Evolutionary conservation across 1,139 yeast genomes (phyloP).

Genomic region (Zygoascus meyerae): DNA sequence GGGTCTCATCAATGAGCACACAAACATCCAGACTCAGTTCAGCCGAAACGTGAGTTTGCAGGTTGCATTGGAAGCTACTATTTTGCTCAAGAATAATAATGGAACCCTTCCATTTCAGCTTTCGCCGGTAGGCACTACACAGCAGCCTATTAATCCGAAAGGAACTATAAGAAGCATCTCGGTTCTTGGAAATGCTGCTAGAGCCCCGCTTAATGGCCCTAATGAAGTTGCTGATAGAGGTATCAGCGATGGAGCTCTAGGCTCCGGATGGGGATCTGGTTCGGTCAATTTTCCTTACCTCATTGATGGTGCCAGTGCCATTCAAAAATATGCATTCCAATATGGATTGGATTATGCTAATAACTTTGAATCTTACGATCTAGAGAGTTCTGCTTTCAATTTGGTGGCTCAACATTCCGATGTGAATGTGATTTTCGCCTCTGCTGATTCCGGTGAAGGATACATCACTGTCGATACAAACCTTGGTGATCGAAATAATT

Average conservation of each 20-base stretch:
- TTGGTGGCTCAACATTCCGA: constrained; percentile 43
- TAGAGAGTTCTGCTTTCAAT: constrained; percentile 39
- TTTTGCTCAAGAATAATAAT: constrained; percentile 48
- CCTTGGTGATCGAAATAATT: constrained; percentile 43
- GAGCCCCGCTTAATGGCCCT: constrained; percentile 35
- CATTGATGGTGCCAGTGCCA: constrained; percentile 43
- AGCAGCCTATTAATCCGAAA: constrained; percentile 34
- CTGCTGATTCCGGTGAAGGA: constrained; percentile 54
- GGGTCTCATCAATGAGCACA: constrained; percentile 50
- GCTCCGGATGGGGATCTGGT: constrained; percentile 43
- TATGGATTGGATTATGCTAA: constrained; percentile 25
- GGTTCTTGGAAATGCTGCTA: constrained; percentile 36
- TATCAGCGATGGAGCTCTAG: constrained; percentile 28
- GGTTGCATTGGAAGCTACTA: constrained; percentile 54
- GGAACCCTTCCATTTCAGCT: constrained; percentile 48
- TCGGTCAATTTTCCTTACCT: constrained; percentile 50
- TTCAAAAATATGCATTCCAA: constrained; percentile 37
- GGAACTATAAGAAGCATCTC: constrained; percentile 38
- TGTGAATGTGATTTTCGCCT: constrained; percentile 42
- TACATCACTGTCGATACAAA: constrained; percentile 47
- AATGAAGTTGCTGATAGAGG: constrained; percentile 30
- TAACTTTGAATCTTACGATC: constrained; percentile 22
- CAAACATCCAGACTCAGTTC: constrained; percentile 46
- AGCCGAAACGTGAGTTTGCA: constrained; percentile 48
- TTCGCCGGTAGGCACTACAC: constrained; percentile 44